Base-by-base conservation (phyloP, 139 green algal species). In the Coccomyxa sp. region DNA sequence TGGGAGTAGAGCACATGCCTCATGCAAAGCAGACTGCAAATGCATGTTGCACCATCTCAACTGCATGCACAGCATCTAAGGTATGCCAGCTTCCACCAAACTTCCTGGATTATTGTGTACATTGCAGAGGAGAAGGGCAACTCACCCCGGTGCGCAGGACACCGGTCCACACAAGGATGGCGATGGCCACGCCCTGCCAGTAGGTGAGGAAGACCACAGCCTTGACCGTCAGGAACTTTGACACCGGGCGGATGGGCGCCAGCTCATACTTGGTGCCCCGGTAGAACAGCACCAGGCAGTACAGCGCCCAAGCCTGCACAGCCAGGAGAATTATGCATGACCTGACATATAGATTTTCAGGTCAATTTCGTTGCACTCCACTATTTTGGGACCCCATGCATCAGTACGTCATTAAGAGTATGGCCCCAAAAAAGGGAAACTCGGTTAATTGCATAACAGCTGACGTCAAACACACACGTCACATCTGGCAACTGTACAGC, bases 201-300 rank as follows among this genome's bases (percentile, higher is more conserved):
- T 97, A 99, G 4, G 95, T 95, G 57, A 98, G 87, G 86, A 99
- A 99, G 21, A 99, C 93, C 16, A 99, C 91, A 0, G 92, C 90
- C 87, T 99, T 99, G 85, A 99, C 96, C 75, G 90, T 92, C 32
- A 98, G 67, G 86, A 99, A 99, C 88, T 99, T 98, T 83, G 90
- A 88, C 27, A 98, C 88, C 45, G 96, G 96, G 21, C 92, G 87
- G 85, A 98, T 98, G 81, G 95, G 95, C 30, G 83, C 86, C 76
- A 99, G 92, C 92, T 99, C 95, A 10, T 91, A 81, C 38, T 95
- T 88, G 28, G 93, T 95, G 18, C 88, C 93, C n/a, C 89, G 83
- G 90, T 98, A 98, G 81, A 99, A 91, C 83, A 97, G 90, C 23
- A 98, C 90, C 32, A 99, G 90, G 90, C 95, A 98, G 88, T 99